These are phyloP conservation scores for Zoysia japonica DNA, from an alignment of 176 grass and related monocot species.

Conservation along the genomic window DNA sequence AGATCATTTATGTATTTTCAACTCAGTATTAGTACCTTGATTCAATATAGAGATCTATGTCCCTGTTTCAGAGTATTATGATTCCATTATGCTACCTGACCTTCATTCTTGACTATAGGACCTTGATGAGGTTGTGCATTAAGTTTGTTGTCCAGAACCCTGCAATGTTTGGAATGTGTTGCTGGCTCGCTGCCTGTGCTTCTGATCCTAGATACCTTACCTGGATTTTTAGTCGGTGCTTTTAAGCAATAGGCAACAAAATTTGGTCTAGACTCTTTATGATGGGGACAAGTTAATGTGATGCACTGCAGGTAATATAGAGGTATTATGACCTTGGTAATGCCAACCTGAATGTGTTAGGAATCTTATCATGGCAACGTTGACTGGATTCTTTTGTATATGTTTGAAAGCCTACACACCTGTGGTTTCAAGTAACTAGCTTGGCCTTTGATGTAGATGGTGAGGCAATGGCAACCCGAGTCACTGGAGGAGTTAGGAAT, in stretches of 20 bases:
- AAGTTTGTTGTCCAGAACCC: not conserved
- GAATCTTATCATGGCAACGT: not conserved
- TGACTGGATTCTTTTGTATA: conserved; percentile 9
- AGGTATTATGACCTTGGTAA: not conserved
- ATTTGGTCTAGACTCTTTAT: not conserved
- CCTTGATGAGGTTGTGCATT: not conserved
- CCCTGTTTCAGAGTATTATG: not conserved
- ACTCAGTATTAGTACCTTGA: conserved; percentile 5
- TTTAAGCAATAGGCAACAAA: not conserved
- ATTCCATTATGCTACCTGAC: not conserved
- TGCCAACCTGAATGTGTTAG: not conserved
- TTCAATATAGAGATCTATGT: not conserved
- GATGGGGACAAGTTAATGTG: not conserved
- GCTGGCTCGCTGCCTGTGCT: not conserved
- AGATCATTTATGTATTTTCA: not conserved
- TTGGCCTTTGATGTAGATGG: conserved; percentile 63
- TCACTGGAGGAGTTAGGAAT: conserved; percentile 52
- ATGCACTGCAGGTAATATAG: no score
- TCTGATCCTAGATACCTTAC: not conserved
- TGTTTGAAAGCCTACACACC: not conserved
- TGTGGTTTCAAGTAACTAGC: conserved; percentile 30
- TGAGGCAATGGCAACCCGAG: conserved; percentile 36
- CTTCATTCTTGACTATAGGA: not conserved
- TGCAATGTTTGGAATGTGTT: not conserved
- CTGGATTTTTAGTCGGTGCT: no score